These are phyloP conservation scores for Talaromyces piceae DNA, from an alignment of 2,329 filamentous ascomycete genomes.

Conservation along the genomic window DNA sequence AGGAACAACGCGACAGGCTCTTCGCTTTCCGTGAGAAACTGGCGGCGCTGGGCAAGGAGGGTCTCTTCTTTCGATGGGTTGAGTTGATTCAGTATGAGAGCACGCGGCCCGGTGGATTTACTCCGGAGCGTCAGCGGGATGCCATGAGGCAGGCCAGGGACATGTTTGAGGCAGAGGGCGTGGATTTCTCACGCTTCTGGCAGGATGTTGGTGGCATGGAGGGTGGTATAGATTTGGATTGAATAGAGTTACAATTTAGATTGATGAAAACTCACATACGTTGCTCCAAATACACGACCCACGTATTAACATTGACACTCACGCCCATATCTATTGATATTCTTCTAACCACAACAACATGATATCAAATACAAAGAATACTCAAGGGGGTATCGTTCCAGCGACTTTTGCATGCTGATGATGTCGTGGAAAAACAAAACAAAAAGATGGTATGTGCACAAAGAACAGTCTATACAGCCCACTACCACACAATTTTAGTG, in stretches of 20 bases:
- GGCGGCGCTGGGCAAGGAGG: slow-evolving; percentile 70
- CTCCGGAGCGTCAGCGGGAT: slow-evolving; percentile 61
- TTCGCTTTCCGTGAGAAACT: slow-evolving; percentile 73
- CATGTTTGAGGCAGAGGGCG: slow-evolving; percentile 64
- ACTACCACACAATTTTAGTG: neutral
- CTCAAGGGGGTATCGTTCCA: slow-evolving; percentile 1
- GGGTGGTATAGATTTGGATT: slow-evolving; percentile 22
- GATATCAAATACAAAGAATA: neutral
- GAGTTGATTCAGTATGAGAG: slow-evolving; percentile 87
- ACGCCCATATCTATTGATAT: no score
- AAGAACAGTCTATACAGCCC: neutral
- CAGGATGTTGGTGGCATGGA: slow-evolving; percentile 59
- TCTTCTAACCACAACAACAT: neutral
- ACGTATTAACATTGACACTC: no score
- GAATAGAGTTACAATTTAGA: neutral
- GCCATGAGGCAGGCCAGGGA: slow-evolving; percentile 67
- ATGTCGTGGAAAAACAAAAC: neutral
- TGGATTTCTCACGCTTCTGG: slow-evolving; percentile 81
- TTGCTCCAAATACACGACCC: no score
- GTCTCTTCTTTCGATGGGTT: slow-evolving; percentile 85
- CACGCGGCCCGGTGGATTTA: slow-evolving; percentile 70
- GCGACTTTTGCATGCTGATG: neutral
- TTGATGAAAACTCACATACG: neutral
- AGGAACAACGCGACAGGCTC: slow-evolving; percentile 54
- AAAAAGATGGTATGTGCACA: no score